These are phyloP conservation scores for Penicillium verhagenii DNA, from an alignment of 495 filamentous ascomycete genomes.

Conservation along the genomic window DNA sequence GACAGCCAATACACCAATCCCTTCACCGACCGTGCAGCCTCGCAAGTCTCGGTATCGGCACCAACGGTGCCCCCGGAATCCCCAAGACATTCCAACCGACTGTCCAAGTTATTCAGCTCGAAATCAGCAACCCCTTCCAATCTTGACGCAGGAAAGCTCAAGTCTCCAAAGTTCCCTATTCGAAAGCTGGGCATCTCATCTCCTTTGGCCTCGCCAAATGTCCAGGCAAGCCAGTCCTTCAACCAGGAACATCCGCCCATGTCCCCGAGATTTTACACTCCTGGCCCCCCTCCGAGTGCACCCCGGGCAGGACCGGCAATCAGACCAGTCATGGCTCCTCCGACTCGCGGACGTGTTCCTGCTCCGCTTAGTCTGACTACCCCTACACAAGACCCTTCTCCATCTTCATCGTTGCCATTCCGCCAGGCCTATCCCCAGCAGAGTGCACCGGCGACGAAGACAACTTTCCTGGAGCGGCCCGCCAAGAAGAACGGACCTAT, in stretches of 20 bases:
- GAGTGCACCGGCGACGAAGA: slow-evolving; percentile 69
- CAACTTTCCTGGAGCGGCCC: slow-evolving; percentile 72
- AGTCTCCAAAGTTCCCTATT: slow-evolving; percentile 51
- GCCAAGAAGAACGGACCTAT: slow-evolving; percentile 59
- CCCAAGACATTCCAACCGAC: slow-evolving; percentile 32
- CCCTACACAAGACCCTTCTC: slow-evolving; percentile 4
- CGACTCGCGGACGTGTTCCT: slow-evolving; percentile 27
- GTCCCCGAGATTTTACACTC: slow-evolving; percentile 57
- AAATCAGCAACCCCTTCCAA: slow-evolving; percentile 51
- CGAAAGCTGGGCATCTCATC: slow-evolving; percentile 58
- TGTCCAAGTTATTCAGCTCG: slow-evolving; percentile 53
- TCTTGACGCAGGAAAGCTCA: slow-evolving; percentile 47
- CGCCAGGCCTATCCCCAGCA: slow-evolving; percentile 49
- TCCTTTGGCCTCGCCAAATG: slow-evolving; percentile 53
- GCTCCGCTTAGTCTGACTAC: slow-evolving; percentile 39
- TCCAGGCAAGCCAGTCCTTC: slow-evolving; percentile 37
- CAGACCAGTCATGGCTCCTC: slow-evolving; percentile 17
- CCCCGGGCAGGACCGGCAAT: slow-evolving; percentile 17
- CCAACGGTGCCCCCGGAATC: slow-evolving; percentile 21
- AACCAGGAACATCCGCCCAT: slow-evolving; percentile 53
- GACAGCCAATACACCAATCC: slow-evolving; percentile 39
- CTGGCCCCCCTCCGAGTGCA: slow-evolving; percentile 52
- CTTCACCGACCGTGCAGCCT: slow-evolving; percentile 33
- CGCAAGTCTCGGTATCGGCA: slow-evolving; percentile 10
- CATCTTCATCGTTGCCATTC: slow-evolving; percentile 53